phyloP scores from a whole-genome alignment of 441 rosid species.

The Adansonia madagascariensis region DNA sequence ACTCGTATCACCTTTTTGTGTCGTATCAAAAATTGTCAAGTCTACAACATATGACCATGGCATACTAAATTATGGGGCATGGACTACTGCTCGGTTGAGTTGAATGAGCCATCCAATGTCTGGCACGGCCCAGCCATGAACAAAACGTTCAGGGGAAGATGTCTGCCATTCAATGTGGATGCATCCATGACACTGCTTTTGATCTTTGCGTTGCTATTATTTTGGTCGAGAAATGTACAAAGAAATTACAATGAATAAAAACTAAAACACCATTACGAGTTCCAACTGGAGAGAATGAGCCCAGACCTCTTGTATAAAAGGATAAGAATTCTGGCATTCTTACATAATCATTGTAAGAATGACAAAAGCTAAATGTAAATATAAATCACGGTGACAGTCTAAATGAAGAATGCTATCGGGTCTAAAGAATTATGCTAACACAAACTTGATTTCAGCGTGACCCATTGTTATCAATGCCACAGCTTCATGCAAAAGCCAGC shows the following conservation, averaged over 20 bases:
- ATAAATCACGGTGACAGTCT: conserved; percentile 37
- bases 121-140: too few relatives aligned
- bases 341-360: conserved; percentile 39
- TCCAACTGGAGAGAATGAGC: conserved; percentile 20
- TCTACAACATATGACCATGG: too few relatives aligned
- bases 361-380: conserved; percentile 35
- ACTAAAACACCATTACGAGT: background rate
- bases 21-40: too few relatives aligned
- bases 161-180: background rate
- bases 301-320: conserved; percentile 22
- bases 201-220: background rate
- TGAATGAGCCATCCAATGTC: too few relatives aligned
- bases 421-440: conserved; percentile 7
- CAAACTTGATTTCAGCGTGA: conserved; percentile 23
- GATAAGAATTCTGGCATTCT: conserved; percentile 37
- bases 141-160: background rate
- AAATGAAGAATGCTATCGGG: conserved; percentile 41
- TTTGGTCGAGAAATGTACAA: background rate
- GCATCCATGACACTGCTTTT: background rate
- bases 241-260: background rate
- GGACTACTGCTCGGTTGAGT: too few relatives aligned
- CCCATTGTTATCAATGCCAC: conserved; percentile 63
- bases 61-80: too few relatives aligned
- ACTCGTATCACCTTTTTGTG: too few relatives aligned
- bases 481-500: conserved; percentile 90